Conservation (phyloP, 345 rosid genomes). For the Hevea brasiliensis region DNA sequence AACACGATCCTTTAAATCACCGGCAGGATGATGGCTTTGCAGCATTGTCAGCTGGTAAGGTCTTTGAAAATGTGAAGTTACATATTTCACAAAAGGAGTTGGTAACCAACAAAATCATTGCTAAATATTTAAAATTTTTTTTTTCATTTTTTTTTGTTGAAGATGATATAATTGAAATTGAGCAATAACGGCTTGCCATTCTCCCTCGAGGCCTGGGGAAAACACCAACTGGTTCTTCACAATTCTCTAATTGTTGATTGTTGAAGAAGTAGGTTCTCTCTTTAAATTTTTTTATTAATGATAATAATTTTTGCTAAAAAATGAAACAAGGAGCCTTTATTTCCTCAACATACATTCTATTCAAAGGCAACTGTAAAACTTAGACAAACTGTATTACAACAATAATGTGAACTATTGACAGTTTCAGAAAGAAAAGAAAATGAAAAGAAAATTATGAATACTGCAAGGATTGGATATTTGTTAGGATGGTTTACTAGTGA, state of each 20-base stretch:
- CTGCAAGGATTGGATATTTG: background rate
- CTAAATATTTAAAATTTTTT: slow-evolving; percentile 13
- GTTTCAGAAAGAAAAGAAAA: background rate
- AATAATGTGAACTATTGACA: background rate
- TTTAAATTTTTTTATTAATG: slow-evolving; percentile 1
- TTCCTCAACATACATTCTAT: too few relatives aligned
- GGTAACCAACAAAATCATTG: background rate
- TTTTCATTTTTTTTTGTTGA: background rate
- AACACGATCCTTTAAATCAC: slow-evolving; percentile 37
- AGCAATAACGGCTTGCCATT: slow-evolving; percentile 23
- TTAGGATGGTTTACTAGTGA: too few relatives aligned
- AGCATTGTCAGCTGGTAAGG: slow-evolving; percentile 60
- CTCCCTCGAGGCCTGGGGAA: slow-evolving; percentile 22
- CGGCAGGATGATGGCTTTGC: slow-evolving; percentile 46
- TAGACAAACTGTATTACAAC: background rate
- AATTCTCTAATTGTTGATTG: slow-evolving; percentile 15
- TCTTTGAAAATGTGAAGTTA: slow-evolving; percentile 16
- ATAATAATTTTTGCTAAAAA: background rate
- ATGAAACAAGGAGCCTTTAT: background rate
- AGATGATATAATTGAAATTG: slow-evolving; percentile 24
- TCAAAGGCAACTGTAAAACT: too few relatives aligned
- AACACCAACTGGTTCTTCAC: slow-evolving; percentile 25
- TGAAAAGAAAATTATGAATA: background rate
- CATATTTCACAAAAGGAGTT: background rate
- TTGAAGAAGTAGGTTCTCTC: slow-evolving; percentile 24